Percentiles rank a stretch among this genome's conserved stretches.
phyloP scores from a whole-genome alignment of 1,139 yeast genomes.

The Arxiozyma bovina region DNA sequence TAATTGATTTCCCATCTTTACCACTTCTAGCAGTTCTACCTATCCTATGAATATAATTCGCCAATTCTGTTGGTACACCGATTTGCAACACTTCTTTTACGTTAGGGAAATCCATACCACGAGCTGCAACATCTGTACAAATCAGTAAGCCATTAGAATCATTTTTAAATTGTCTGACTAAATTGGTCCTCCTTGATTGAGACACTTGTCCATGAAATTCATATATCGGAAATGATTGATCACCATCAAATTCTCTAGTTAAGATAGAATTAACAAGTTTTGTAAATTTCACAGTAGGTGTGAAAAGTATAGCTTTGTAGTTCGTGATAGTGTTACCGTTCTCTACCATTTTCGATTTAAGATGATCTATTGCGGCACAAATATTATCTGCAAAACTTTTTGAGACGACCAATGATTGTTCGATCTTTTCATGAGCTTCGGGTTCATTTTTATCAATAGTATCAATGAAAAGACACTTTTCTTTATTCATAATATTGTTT shows the following conservation, averaged over 20 bases:
- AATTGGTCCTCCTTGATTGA: constrained; percentile 36
- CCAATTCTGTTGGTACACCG: constrained; percentile 62
- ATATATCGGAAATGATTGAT: constrained; percentile 20
- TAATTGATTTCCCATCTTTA: constrained; percentile 55
- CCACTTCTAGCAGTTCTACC: constrained; percentile 98
- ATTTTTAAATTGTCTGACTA: constrained; percentile 26
- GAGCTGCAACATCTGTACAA: constrained; percentile 90
- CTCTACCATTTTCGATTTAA: constrained; percentile 31
- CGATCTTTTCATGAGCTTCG: constrained; percentile 68
- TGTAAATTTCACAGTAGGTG: constrained; percentile 68
- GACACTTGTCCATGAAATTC: constrained; percentile 65
- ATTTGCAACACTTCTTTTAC: constrained; percentile 77
- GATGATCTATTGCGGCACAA: constrained; percentile 45
- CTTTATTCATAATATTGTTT: constrained; percentile 47
- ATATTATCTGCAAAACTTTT: constrained; percentile 42
- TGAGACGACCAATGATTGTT: constrained; percentile 53
- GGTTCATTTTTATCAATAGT: constrained; percentile 70
- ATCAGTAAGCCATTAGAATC: constrained; percentile 50
- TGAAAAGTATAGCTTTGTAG: constrained; percentile 73
- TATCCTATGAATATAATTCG: constrained; percentile 82
- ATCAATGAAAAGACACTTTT: constrained; percentile 59
- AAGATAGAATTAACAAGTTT: constrained; percentile 43
- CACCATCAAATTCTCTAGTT: constrained; percentile 23
- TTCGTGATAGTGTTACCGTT: background rate
- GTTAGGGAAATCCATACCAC: constrained; percentile 90